Base-by-base conservation (phyloP, 768 basidiomycete genomes). In the Kwoniella europaea region DNA sequence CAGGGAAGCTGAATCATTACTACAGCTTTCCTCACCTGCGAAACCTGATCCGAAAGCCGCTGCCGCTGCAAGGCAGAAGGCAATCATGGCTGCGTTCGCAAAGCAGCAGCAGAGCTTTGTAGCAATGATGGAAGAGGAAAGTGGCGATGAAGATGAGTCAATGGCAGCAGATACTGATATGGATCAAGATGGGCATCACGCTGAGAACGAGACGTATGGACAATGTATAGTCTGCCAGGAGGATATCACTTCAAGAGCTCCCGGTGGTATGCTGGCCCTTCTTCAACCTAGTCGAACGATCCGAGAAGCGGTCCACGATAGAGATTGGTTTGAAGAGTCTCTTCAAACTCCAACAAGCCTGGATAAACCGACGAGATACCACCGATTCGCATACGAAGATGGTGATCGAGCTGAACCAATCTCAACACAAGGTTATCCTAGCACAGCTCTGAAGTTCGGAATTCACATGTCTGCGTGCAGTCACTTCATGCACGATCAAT, bases 201-300 rank as follows among this genome's bases (percentile, higher is more conserved):
- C 16, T 6, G 85, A 84, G 4, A 85, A 85, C 46, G 85, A 83
- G 1, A 90, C 90, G 13, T 91, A 90, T 70, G 96, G 96, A 2
- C 91, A 91, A n/a, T 99, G 97, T 81, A 98, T 99, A 72, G 94
- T 98, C 10, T 99, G 97, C 76, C 97, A 98, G 81, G 97, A 98
- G 80, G 92, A 94, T 71, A 88, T 98, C 63, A 91, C 89, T 74
- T 79, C 87, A 2, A 84, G 87, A 16, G 87, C 88, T 70, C 86
- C 92, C 0, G 98, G 97, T 82, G 97, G 97, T 5, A 88, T 89
- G 41, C 88, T 99, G 18, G 93, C 92, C 1, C 85, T 95, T 57
- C 81, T 99, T 7, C 96, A 98, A 77, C 91, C 95, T 0, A 95
- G 94, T 82, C 87, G 91, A 57, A 85, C 94, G 55, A 86, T 98